A percentile compares a stretch with the other conserved stretches of the same genome.
Evolutionary conservation across 2,329 filamentous ascomycete genomes (phyloP).

Genomic region (Colletotrichum camelliae): DNA sequence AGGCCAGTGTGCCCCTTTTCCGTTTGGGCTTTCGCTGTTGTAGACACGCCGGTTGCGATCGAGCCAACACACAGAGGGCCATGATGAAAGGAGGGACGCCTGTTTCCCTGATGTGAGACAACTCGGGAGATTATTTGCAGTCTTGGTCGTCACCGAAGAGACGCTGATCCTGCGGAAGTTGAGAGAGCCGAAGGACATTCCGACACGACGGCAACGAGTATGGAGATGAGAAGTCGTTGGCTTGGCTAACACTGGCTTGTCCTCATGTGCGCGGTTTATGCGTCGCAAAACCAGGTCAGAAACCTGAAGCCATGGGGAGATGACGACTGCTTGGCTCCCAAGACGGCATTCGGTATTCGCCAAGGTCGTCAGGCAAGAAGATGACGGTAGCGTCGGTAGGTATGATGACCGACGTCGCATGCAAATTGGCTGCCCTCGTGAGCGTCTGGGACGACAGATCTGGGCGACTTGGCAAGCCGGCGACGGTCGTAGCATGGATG

Average conservation of each 20-base stretch:
- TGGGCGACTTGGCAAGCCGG: constrained; percentile 10
- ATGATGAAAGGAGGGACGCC: background rate
- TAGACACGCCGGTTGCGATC: background rate
- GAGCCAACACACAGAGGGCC: background rate
- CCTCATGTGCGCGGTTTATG: background rate
- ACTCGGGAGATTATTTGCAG: background rate
- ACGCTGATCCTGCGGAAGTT: background rate
- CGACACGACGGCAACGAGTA: background rate
- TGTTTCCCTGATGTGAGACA: background rate
- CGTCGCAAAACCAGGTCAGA: background rate
- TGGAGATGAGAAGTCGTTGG: background rate
- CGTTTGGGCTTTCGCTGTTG: background rate
- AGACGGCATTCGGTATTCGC: constrained; percentile 6
- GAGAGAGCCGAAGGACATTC: background rate
- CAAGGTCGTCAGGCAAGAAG: background rate
- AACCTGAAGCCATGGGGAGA: background rate
- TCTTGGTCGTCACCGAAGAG: background rate
- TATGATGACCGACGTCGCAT: background rate
- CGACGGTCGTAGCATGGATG: background rate
- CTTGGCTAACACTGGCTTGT: constrained; percentile 1
- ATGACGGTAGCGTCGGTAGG: background rate
- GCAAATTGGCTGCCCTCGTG: background rate
- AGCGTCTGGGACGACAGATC: background rate
- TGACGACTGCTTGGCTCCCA: constrained; percentile 8
- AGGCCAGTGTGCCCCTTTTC: background rate